Evolutionary conservation across 495 filamentous ascomycete genomes (phyloP), one percentile per base, ranked within the genome.

Genomic region (Aspergillus panamensis): DNA sequence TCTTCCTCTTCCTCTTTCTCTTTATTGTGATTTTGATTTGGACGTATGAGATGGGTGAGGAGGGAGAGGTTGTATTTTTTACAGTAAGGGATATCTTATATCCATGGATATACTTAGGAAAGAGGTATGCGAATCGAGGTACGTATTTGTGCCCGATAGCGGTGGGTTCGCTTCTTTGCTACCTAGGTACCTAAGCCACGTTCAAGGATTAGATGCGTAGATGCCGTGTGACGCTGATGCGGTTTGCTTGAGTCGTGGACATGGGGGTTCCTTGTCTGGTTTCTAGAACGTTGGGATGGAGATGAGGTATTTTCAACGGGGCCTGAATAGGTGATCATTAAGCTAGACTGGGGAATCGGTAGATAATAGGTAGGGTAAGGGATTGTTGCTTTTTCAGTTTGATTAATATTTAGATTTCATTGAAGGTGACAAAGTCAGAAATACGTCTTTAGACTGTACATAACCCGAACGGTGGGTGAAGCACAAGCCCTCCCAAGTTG

Each of bases 201-300:
- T 25, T 25, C 25, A 25, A 25, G 25, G 37, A 40, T 40, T n/a
- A 5, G 19, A 19, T 45, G 16, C 9, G 42, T 10, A 33, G 1
- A 52, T 52, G 48, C 30, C 45, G 56, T 58, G 40, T 30, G 31
- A 58, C 55, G 35, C 48, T 16, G 31, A 47, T 58, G 40, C 7
- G 10, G 56, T 39, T 58, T 52, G 56, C 48, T 47, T 39, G 16
- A 20, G 10, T 25, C 25, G 25, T 25, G 25, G 25, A 25, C 25
- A 25, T 25, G 25, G 25, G 25, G 25, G 25, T 25, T 5, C 25
- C 25, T 25, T 25, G 25, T 25, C 25, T 25, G 25, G 2, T 25
- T 25, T 25, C 25, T 25, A 25, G 25, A 25, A 25, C 25, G 25
- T 25, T 25, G 25, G 5, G 25, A 25, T 25, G 25, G 25, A 25